Percentiles rank a stretch among this genome's conserved stretches.
These are phyloP conservation scores for Septoria petroselini DNA, from an alignment of 2,329 filamentous ascomycete species.

Conservation along the genomic window DNA sequence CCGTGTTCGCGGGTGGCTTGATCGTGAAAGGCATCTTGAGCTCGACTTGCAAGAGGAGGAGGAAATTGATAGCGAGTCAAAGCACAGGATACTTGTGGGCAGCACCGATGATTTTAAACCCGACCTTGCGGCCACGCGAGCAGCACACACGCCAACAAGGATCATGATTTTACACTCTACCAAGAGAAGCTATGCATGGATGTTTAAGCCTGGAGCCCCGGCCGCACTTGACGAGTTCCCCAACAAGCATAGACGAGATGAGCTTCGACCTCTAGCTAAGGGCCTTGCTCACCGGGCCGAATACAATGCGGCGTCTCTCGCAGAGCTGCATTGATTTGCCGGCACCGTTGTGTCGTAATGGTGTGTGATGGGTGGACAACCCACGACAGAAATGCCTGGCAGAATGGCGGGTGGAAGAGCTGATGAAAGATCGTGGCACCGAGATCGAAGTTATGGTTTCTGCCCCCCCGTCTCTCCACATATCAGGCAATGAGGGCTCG, in stretches of 20 bases:
- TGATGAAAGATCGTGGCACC: too few species aligned
- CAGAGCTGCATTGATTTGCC: not conserved
- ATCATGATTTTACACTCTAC: not conserved
- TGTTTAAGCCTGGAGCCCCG: slow-evolving; percentile 11
- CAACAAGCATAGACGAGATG: slow-evolving; percentile 13
- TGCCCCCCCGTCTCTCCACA: too few species aligned
- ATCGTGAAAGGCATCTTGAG: slow-evolving; percentile 44
- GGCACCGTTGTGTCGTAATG: too few species aligned
- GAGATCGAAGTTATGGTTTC: too few species aligned
- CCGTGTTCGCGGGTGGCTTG: slow-evolving; percentile 47
- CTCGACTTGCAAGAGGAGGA: not conserved
- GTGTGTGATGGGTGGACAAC: too few species aligned
- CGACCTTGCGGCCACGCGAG: slow-evolving; percentile 13
- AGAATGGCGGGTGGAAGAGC: too few species aligned
- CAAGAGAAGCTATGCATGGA: not conserved
- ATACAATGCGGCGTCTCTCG: slow-evolving; percentile 10
- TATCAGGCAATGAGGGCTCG: too few species aligned
- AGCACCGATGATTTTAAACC: slow-evolving; percentile 2
- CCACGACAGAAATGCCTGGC: too few species aligned
- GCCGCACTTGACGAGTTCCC: slow-evolving; percentile 10
- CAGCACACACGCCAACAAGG: slow-evolving; percentile 3
- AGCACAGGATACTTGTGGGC: not conserved
- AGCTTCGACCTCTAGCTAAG: slow-evolving; percentile 14
- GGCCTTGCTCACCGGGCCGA: slow-evolving; percentile 14
- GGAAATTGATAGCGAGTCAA: not conserved